phyloP scores from a whole-genome alignment of 495 filamentous ascomycete genomes.

The Schizothecium vesticola region DNA sequence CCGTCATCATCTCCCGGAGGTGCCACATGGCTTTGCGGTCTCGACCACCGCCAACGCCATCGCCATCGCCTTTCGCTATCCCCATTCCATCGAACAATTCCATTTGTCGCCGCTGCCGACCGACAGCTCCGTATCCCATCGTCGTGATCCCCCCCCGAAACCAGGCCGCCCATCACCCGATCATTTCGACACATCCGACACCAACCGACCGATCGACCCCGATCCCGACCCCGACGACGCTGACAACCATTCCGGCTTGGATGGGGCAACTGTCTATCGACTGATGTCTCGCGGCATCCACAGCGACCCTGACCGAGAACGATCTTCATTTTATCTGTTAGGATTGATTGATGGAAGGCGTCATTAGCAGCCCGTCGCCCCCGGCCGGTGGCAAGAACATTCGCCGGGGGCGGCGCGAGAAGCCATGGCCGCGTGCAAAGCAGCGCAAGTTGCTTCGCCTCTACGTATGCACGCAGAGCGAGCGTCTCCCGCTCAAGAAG shows the following conservation, averaged over 20 bases:
- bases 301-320: neutral
- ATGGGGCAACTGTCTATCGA: constrained; percentile 5
- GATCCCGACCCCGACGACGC: neutral
- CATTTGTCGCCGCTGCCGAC: neutral
- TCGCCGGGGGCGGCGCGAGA: constrained; percentile 30
- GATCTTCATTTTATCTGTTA: neutral
- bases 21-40: constrained; percentile 12
- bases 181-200: neutral
- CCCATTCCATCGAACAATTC: neutral
- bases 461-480: constrained; percentile 33
- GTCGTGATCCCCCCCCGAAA: no score
- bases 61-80: neutral
- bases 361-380: constrained; percentile 17
- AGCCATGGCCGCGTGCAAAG: constrained; percentile 31
- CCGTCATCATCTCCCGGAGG: constrained; percentile 11
- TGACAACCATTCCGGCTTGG: neutral
- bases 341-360: constrained; percentile 16
- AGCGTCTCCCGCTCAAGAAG: constrained; percentile 28
- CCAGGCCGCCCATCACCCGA: neutral
- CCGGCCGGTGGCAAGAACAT: constrained; percentile 16
- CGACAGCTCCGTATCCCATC: neutral
- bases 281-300: constrained; percentile 10
- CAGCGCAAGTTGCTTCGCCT: constrained; percentile 31
- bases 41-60: constrained; percentile 2
- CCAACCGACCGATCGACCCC: neutral